phyloP scores from a whole-genome alignment of 2,329 filamentous ascomycete species.

The Exophiala lecanii-corni region DNA sequence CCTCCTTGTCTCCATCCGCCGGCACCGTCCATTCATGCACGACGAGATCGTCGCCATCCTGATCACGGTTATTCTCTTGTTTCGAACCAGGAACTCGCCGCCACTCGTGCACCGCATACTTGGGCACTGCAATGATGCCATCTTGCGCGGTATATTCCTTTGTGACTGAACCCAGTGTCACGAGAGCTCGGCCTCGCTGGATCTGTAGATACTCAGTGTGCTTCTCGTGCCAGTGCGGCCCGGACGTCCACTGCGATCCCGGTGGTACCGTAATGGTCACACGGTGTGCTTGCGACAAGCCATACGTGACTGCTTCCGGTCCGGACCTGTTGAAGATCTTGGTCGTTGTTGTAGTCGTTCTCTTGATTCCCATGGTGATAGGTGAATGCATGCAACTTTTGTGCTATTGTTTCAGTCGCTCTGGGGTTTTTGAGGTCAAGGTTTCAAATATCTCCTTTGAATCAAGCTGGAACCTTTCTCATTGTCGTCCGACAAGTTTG shows the following conservation, averaged over 20 bases:
- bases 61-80: slow-evolving; percentile 4
- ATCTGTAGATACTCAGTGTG: slow-evolving; percentile 47
- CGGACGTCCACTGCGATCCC: slow-evolving; percentile 45
- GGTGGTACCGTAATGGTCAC: slow-evolving; percentile 43
- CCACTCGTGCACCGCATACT: slow-evolving; percentile 45
- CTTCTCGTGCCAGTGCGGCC: slow-evolving; percentile 47
- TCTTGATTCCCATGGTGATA: slow-evolving; percentile 8
- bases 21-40: slow-evolving; percentile 48
- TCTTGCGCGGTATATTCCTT: slow-evolving; percentile 7
- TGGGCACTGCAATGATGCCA: slow-evolving; percentile 31
- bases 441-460: too few relatives aligned
- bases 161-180: slow-evolving; percentile 12
- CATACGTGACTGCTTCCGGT: slow-evolving; percentile 15
- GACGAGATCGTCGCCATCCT: slow-evolving; percentile 33
- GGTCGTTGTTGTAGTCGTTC: slow-evolving; percentile 7
- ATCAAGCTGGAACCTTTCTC: too few relatives aligned
- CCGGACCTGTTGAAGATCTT: slow-evolving; percentile 8
- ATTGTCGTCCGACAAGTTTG: too few relatives aligned
- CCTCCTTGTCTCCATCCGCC: slow-evolving; percentile 40
- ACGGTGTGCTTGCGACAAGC: slow-evolving; percentile 36
- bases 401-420: too few relatives aligned
- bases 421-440: too few relatives aligned
- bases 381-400: too few relatives aligned
- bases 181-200: slow-evolving; percentile 34
- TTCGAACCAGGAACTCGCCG: slow-evolving; percentile 29